These are phyloP conservation scores for Pisolithus sp. DNA, from an alignment of 768 basidiomycete genomes.

Conservation along the genomic window DNA sequence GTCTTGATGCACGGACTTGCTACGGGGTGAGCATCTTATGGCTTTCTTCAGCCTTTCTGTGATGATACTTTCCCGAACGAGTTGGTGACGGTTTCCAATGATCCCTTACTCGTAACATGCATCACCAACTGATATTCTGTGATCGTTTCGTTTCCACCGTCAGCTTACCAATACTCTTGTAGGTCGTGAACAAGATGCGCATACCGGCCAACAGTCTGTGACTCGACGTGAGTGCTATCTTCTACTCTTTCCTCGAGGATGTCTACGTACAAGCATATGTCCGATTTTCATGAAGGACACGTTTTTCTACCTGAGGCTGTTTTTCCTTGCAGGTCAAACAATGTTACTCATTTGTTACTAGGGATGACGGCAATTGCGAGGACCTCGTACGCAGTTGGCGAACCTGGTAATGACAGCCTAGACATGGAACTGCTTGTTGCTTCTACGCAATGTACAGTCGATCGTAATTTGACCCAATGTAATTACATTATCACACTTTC, in stretches of 20 bases:
- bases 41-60: constrained; percentile 21
- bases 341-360: background rate
- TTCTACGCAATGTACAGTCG: too few relatives aligned
- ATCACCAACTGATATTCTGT: constrained; percentile 43
- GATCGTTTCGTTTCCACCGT: constrained; percentile 4
- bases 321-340: background rate
- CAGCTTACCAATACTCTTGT: constrained; percentile 1
- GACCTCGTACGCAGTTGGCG: too few relatives aligned
- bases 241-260: constrained; percentile 37
- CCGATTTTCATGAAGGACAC: constrained; percentile 58
- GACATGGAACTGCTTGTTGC: too few relatives aligned
- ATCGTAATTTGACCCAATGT: too few relatives aligned
- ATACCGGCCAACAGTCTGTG: background rate
- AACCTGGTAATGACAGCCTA: too few relatives aligned
- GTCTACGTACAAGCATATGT: constrained; percentile 71
- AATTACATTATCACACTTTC: too few relatives aligned
- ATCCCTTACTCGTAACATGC: constrained; percentile 75
- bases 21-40: constrained; percentile 27
- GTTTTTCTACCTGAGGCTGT: constrained; percentile 41
- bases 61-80: constrained; percentile 73
- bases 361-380: background rate
- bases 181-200: background rate
- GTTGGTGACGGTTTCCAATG: constrained; percentile 64
- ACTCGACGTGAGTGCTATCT: constrained; percentile 3
- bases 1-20: background rate